Evolutionary conservation across 169 alveolate genomes (phyloP), one percentile per base, ranked within the genome.

Genomic region (Condylostoma magnum): DNA sequence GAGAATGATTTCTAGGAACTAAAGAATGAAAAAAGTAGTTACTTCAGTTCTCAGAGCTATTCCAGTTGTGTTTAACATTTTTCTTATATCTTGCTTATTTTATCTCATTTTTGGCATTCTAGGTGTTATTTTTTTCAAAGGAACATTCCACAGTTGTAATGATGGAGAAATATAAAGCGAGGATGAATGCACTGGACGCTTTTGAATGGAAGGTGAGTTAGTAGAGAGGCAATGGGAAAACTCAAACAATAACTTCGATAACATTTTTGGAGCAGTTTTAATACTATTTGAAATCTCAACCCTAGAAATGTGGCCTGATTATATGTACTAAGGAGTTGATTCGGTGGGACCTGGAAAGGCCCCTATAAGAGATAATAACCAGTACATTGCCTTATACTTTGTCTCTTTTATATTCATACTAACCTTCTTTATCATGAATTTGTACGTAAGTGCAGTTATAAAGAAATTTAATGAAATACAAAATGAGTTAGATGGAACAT

Each of bases 281-380:
- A 84, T 92, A 25, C 81, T 88, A 10, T 93, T 93, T 75, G 88
- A 79, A 25, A 65, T 90, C n/a, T 83, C 93, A 31, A 88, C 95
- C 31, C 63, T 88, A n/a, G 97, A 93, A 76, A 88, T 77, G 28
- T 93, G 97, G 95, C 90, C 92, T 18, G 74, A 78, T 54, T 69
- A 78, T 25, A 68, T 87, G 79, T 82, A 69, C 74, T 54, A 73
- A 50, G 87, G 76, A 27, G 77, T 84, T 2, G 95, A 89, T 70
- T 66, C 82, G 3, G 22, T 28, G 0, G 80, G 80, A 6, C 54
- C 63, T 36, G 89, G 75, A 28, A 38, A 47, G 15, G 86, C 87
- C 4, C 86, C 85, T n/a, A 57, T 34, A 5, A 53, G 69, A 12
- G 76, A 82, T 58, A 46, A 70, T 28, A 76, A 75, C 20, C 89